phyloP scores from a whole-genome alignment of 352 stramenopile species.

The Thalassiosira oceanica region DNA sequence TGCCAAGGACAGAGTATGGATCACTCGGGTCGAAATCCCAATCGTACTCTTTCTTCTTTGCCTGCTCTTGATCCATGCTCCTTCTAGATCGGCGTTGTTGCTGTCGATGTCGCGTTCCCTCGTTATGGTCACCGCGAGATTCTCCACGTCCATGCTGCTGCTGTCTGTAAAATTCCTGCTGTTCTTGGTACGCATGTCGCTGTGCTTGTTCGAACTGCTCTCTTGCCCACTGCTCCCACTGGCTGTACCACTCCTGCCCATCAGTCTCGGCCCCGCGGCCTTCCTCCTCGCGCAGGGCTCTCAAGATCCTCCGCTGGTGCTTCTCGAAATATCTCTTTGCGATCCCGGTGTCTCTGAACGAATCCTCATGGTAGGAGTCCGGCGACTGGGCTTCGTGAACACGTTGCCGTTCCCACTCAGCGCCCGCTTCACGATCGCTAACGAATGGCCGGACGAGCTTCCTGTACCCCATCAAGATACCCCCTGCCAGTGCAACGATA shows the following conservation, averaged over 20 bases:
- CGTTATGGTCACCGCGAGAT: not conserved
- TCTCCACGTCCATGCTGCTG: constrained; percentile 24
- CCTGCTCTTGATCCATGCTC: constrained; percentile 23
- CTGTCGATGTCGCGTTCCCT: constrained; percentile 16
- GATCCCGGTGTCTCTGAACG: constrained; percentile 14
- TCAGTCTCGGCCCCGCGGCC: constrained; percentile 41
- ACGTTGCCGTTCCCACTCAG: constrained; percentile 72
- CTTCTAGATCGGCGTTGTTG: constrained; percentile 24
- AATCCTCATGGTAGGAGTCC: constrained; percentile 3
- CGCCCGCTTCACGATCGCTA: constrained; percentile 44
- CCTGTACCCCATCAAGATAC: constrained; percentile 59
- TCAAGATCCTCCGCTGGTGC: constrained; percentile 54
- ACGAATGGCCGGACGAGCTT: constrained; percentile 73
- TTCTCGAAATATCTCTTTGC: constrained; percentile 53
- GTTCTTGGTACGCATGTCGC: constrained; percentile 24
- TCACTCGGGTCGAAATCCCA: constrained; percentile 75
- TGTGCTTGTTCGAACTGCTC: constrained; percentile 50
- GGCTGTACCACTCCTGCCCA: constrained; percentile 66
- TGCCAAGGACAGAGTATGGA: constrained; percentile 67
- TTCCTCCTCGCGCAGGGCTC: constrained; percentile 44
- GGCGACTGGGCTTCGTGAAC: constrained; percentile 60
- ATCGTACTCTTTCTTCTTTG: constrained; percentile 52
- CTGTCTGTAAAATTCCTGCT: constrained; percentile 31
- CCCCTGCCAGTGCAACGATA: constrained; percentile 47
- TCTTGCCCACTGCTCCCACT: constrained; percentile 71